Evolutionary conservation across 192 early-diverging fungal genomes (phyloP).

Genomic region (Podila epigama): DNA sequence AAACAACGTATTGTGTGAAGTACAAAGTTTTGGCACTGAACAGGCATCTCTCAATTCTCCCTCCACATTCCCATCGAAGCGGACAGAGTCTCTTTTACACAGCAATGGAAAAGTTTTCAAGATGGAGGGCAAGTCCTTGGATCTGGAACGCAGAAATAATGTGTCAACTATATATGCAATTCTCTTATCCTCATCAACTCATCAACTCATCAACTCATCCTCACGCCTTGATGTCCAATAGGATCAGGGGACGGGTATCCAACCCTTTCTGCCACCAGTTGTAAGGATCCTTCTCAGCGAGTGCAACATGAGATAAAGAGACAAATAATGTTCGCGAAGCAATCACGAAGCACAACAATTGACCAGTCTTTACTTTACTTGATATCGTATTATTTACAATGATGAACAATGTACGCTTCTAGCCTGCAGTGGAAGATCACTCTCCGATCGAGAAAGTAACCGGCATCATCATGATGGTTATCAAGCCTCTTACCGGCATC

Average conservation of each 20-base stretch:
- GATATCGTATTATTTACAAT: not conserved
- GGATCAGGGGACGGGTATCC: slow-evolving; percentile 87
- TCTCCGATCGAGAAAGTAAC: slow-evolving; percentile 35
- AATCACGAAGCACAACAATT: not conserved
- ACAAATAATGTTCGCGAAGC: too few species aligned
- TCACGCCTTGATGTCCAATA: slow-evolving; percentile 7
- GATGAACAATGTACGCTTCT: not conserved
- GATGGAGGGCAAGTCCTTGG: slow-evolving; percentile 74
- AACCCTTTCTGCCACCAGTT: slow-evolving; percentile 84
- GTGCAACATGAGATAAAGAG: not conserved
- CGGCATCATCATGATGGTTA: slow-evolving; percentile 46
- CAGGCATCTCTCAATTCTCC: not conserved
- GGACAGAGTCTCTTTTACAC: too few species aligned
- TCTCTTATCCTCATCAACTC: not conserved
- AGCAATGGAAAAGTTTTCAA: slow-evolving; percentile 87
- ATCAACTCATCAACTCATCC: not conserved
- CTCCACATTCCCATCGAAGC: not conserved
- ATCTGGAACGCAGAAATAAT: not conserved
- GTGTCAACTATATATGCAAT: too few species aligned
- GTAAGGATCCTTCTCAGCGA: slow-evolving; percentile 46
- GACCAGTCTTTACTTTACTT: not conserved
- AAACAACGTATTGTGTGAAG: too few species aligned
- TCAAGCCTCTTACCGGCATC: slow-evolving; percentile 56
- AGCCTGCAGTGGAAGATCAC: slow-evolving; percentile 59
- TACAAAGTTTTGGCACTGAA: too few species aligned